Base-by-base conservation (phyloP, 805 yeast genomes). In the Komagataella mondaviorum region DNA sequence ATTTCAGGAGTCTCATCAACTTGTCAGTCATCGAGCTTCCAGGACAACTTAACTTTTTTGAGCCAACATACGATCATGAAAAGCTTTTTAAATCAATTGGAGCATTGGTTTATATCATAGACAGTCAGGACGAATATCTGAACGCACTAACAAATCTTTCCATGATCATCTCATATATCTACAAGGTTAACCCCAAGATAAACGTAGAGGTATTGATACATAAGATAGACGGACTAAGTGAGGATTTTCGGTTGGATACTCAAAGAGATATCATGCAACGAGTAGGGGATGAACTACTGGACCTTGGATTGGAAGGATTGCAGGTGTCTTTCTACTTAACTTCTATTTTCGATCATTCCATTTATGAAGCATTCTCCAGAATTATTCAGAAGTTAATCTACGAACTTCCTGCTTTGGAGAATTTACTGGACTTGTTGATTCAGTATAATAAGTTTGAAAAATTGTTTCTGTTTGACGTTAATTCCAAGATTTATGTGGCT, bases 251-350 rank as follows among this genome's bases (percentile, higher is more conserved):
- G 54, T 75, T 88, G 50, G 99, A 93, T 64, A 93, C 96, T 8
- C 96, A 90, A 63, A 76, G 98, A 61, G 98, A 93, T 63, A 93
- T 93, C 51, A 89, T 88, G 88, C 96, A 90, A 64, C 73, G 98
- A 57, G 88, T 91, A 0, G 95, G 95, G 8, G 98, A 93, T 66
- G 97, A 90, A 62, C 72, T 93, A 44, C 71, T 85, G 53, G 98
- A 90, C 61, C 76, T 85, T 56, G 97, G 96, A 0, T 71, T 90
- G 39, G 96, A 89, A 60, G 95, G 93, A 20, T 95, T 89, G 16
- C 93, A 88, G 61, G 85, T 91, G 2, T 81, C 91, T 3, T 93
- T 88, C 65, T 93, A 93, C 65, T 72, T 88, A 59, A 93, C 99
- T 1, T 85, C 96, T 1, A 91, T 93, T 47, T 91, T 90, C 65